These are phyloP conservation scores for Solanum bulbocastanum DNA, from an alignment of 257 asterid species.

Conservation along the genomic window DNA sequence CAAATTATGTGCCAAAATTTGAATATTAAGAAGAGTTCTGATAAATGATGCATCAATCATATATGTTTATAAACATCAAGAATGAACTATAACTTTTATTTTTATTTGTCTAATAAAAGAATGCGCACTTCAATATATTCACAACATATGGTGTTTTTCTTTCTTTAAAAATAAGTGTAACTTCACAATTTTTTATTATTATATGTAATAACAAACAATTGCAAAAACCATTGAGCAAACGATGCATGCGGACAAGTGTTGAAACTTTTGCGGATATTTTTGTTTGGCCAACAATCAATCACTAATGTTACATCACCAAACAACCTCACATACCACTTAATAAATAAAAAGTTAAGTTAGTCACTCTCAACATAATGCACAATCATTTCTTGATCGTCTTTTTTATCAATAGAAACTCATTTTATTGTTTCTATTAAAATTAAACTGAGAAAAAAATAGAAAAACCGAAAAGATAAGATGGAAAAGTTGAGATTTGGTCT, in stretches of 20 bases:
- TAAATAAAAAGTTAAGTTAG: neutral
- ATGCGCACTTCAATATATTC: neutral
- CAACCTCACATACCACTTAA: neutral
- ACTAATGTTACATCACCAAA: neutral
- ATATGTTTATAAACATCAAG: neutral
- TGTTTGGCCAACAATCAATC: neutral
- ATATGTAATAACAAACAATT: neutral
- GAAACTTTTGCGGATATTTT: neutral
- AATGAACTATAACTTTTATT: neutral
- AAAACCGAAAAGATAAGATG: neutral
- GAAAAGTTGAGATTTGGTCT: conserved; percentile 2
- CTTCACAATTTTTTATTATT: neutral
- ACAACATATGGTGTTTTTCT: neutral
- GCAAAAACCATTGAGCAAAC: neutral
- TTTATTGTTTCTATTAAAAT: neutral
- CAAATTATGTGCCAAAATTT: neutral
- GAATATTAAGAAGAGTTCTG: neutral
- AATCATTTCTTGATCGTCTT: neutral
- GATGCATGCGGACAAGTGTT: neutral
- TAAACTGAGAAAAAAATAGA: neutral
- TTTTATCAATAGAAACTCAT: neutral
- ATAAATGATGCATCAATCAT: neutral
- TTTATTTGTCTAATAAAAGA: neutral
- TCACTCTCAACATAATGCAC: neutral
- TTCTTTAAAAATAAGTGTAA: neutral